Percentiles rank a stretch among this genome's conserved stretches.
These are phyloP conservation scores for Thelephora terrestris DNA, from an alignment of 1,284 basidiomycete genomes.

Conservation along the genomic window DNA sequence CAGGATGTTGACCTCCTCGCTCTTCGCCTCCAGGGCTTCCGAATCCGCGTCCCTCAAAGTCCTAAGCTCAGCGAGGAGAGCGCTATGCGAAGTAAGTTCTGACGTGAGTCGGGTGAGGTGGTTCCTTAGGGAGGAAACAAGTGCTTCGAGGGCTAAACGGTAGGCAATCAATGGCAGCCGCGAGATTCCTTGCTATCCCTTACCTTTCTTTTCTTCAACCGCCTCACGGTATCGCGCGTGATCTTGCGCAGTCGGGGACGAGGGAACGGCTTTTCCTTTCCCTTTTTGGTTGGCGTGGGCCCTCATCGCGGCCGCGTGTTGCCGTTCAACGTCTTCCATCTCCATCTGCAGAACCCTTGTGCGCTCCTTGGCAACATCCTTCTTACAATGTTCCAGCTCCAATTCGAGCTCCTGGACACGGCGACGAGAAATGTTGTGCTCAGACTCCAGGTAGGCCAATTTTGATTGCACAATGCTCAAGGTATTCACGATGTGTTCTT, in stretches of 20 bases:
- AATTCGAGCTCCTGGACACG: constrained; percentile 74
- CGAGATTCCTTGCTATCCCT: constrained; percentile 1
- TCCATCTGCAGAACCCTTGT: constrained; percentile 41
- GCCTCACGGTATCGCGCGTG: constrained; percentile 54
- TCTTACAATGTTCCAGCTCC: constrained; percentile 70
- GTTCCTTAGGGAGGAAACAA: constrained; percentile 59
- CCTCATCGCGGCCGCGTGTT: neutral
- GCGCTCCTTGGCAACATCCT: constrained; percentile 58
- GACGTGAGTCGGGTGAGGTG: constrained; percentile 69
- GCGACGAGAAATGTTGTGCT: constrained; percentile 69
- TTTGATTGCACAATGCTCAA: constrained; percentile 56
- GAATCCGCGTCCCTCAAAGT: constrained; percentile 53
- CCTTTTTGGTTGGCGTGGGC: constrained; percentile 21
- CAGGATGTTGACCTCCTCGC: constrained; percentile 49
- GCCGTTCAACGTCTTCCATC: constrained; percentile 2
- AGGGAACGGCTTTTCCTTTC: constrained; percentile 27
- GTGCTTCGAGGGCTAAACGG: constrained; percentile 59
- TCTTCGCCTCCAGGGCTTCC: constrained; percentile 46
- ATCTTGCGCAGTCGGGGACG: constrained; percentile 29
- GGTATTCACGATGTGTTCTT: constrained; percentile 40
- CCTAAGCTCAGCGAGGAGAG: constrained; percentile 55
- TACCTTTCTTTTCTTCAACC: constrained; percentile 80
- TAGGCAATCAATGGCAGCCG: constrained; percentile 5
- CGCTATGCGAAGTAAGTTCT: constrained; percentile 67
- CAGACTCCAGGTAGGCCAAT: constrained; percentile 61